phyloP scores from a whole-genome alignment of 2,329 filamentous ascomycete species.

The Huntiella decipiens region DNA sequence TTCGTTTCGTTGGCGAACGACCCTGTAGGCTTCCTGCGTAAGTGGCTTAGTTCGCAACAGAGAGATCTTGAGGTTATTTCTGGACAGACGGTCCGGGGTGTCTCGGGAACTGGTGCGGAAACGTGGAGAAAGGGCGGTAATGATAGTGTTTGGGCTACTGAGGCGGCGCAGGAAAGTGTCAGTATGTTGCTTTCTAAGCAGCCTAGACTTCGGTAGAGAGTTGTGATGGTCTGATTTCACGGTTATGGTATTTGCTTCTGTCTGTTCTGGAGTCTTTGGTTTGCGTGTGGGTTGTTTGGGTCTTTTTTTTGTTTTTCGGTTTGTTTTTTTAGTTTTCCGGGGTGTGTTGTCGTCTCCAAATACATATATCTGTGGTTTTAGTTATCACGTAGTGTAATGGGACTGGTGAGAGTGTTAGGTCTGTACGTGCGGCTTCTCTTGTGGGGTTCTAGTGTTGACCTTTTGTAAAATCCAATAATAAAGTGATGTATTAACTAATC shows the following conservation, averaged over 20 bases:
- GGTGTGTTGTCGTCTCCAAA: background rate
- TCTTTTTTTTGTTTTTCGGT: background rate
- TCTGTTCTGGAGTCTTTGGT: background rate
- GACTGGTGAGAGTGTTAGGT: too few species aligned
- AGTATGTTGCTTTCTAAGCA: conserved; percentile 40
- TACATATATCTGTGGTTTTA: too few species aligned
- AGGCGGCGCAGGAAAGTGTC: conserved; percentile 43
- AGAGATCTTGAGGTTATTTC: conserved; percentile 75
- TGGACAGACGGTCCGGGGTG: conserved; percentile 55
- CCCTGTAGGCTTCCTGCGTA: conserved; percentile 63
- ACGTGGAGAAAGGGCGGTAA: conserved; percentile 49
- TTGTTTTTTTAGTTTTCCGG: background rate
- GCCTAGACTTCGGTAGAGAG: conserved; percentile 14
- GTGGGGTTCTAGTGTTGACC: too few species aligned
- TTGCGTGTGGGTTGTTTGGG: background rate
- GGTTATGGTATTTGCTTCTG: background rate
- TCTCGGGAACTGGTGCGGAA: conserved; percentile 24
- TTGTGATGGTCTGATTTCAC: too few species aligned
- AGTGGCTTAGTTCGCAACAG: conserved; percentile 84
- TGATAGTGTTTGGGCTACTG: conserved; percentile 35
- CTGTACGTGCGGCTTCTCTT: too few species aligned
- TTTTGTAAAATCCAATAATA: too few species aligned
- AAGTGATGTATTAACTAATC: too few species aligned
- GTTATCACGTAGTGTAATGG: too few species aligned
- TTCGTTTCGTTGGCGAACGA: conserved; percentile 61